Evolutionary conservation across 2,329 filamentous ascomycete species (phyloP), one percentile per base, ranked within the genome.

Genomic region (Stachybotrys chartarum): DNA sequence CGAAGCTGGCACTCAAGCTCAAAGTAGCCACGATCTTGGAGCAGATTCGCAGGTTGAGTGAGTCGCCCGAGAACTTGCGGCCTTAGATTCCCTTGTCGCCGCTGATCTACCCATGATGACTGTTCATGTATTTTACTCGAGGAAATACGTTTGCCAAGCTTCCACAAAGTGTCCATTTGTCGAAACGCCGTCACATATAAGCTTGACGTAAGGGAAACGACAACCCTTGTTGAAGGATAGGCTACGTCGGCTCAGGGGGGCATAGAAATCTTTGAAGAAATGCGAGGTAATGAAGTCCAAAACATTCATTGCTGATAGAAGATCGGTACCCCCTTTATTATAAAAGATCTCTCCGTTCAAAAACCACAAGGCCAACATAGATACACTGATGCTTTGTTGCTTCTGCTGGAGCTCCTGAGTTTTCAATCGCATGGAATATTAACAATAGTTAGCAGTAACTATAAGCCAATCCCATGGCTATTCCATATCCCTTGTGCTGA

Each of bases 321-420:
- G 48, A 49, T 16, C 30, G 1, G 30, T 18, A 0, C 44, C 30
- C 11, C 58, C 49, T 8, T 60, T 54, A 68, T 77, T 54, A 62
- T 72, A 39, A 1, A 71, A 57, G n/a, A 70, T 66, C 54, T 70
- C 66, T 5, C 68, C 66, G 30, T 70, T 70, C 1, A 70, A 35
- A 0, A 71, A 57, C 45, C 60, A 68, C 10, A 70, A 53, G 10
- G 61, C 61, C 7, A 70, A 48, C 32, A 69, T 57, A 0, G 68
- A 65, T 0, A 70, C 51, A 10, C 61, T 65, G 7, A 66, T 53
- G 30, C 64, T 67, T 1, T 53, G 52, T 2, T 46, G 31, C 1
- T 53, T 53, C 17, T 44, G 17, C 2, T 57, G 56, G 0, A 70
- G 59, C 1, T 51, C 44, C n/a, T 42, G 31, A 5, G 10, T 54